Evolutionary conservation across 2,329 filamentous ascomycete species (phyloP).

Genomic region (Ceratocystis variospora): DNA sequence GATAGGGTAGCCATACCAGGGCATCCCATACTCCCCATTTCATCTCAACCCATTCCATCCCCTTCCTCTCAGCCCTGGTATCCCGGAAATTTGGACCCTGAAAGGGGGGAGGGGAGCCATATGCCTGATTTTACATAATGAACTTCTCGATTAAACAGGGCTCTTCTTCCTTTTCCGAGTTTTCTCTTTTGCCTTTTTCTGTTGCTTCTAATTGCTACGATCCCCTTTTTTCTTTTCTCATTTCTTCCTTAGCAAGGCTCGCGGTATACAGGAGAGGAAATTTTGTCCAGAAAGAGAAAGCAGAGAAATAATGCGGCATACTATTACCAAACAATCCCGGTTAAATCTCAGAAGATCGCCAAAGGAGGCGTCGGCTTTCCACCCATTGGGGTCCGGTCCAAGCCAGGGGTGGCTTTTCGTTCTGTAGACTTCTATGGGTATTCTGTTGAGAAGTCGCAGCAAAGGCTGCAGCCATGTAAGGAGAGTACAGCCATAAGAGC

Average conservation of each 20-base stretch:
- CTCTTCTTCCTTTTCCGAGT: neutral
- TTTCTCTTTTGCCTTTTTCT: neutral
- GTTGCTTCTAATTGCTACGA: neutral
- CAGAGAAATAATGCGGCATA: neutral
- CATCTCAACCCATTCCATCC: neutral
- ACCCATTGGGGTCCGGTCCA: neutral
- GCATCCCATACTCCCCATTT: neutral
- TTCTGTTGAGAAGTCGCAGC: neutral
- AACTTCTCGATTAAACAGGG: neutral
- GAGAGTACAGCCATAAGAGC: neutral
- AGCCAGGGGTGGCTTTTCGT: neutral
- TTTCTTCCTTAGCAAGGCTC: neutral
- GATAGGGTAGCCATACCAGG: neutral
- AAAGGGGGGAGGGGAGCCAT: neutral
- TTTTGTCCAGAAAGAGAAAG: neutral
- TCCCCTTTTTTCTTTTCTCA: neutral
- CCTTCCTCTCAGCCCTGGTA: conserved; percentile 2
- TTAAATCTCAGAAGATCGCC: neutral
- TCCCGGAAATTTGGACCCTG: conserved; percentile 3
- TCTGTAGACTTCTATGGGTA: neutral
- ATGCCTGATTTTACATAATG: conserved; percentile 8
- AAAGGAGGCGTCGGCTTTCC: neutral
- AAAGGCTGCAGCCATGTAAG: neutral
- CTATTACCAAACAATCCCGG: neutral
- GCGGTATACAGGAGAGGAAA: neutral